Conservation (phyloP, 1,139 yeast species). For the Sugiyamaella novakii region DNA sequence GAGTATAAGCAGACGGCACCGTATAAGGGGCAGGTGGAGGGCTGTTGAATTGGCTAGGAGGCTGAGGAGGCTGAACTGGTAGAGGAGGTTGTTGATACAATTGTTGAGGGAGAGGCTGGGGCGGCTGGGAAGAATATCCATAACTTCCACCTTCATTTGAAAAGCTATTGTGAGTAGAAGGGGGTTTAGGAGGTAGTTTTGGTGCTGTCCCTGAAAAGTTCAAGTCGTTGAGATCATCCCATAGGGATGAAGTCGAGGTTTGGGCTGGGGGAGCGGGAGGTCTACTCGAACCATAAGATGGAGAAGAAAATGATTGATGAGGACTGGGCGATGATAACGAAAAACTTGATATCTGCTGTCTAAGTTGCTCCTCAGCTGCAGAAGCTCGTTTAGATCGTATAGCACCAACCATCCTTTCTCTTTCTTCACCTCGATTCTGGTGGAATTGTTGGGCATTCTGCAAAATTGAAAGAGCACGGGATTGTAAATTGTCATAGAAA, state of each 20-base stretch:
- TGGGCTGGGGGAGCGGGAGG: constrained; percentile 16
- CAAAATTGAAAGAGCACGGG: constrained; percentile 48
- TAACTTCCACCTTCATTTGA: constrained; percentile 17
- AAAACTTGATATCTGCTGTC: constrained; percentile 34
- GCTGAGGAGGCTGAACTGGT: constrained; percentile 16
- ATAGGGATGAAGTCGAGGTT: constrained; percentile 19
- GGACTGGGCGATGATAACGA: constrained; percentile 25
- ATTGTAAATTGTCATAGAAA: constrained; percentile 61
- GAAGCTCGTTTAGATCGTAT: constrained; percentile 23
- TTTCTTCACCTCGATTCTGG: constrained; percentile 43
- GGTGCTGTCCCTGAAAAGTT: constrained; percentile 22
- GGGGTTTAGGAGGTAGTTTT: constrained; percentile 32
- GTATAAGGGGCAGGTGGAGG: constrained; percentile 34
- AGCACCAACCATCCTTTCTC: constrained; percentile 31
- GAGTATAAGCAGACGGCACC: constrained; percentile 39
- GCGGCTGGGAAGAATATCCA: constrained; percentile 5
- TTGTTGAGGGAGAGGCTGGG: background rate
- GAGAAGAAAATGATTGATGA: constrained; percentile 20
- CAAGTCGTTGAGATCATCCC: constrained; percentile 27
- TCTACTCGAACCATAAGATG: constrained; percentile 18
- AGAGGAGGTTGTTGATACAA: too few species aligned
- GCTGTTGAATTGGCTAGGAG: constrained; percentile 25
- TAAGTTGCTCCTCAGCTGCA: constrained; percentile 30
- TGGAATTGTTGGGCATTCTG: constrained; percentile 45
- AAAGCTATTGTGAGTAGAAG: constrained; percentile 19